phyloP scores from a whole-genome alignment of 371 early-diverging fungal species.

The Mucor irregularis region DNA sequence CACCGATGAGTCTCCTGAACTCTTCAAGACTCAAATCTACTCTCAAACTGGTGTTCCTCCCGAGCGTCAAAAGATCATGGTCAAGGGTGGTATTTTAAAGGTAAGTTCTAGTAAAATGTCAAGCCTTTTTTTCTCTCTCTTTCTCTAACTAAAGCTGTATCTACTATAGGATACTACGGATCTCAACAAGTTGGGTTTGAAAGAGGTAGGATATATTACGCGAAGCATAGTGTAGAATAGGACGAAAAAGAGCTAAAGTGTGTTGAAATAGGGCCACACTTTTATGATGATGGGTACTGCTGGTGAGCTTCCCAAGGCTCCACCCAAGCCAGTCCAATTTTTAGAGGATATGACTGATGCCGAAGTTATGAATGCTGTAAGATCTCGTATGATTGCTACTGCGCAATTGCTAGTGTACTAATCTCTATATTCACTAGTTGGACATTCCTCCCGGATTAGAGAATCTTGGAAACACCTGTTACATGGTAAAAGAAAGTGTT shows the following conservation, averaged over 20 bases:
- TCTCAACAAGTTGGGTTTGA: constrained; percentile 63
- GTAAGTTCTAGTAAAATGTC: constrained; percentile 40
- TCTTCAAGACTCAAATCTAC: constrained; percentile 91
- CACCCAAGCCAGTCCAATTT: constrained; percentile 72
- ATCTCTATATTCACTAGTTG: constrained; percentile 40
- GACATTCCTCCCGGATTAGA: constrained; percentile 88
- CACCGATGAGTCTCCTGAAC: constrained; percentile 71
- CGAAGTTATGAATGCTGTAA: constrained; percentile 82
- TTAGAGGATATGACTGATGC: constrained; percentile 92
- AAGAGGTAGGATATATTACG: constrained; percentile 53
- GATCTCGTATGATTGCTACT: neutral
- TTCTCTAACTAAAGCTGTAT: neutral
- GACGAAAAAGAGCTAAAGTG: neutral
- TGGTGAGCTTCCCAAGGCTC: constrained; percentile 82
- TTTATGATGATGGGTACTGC: constrained; percentile 96
- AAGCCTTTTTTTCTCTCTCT: neutral
- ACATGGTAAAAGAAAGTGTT: constrained; percentile 65
- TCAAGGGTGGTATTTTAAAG: constrained; percentile 94
- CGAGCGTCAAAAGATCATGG: constrained; percentile 91
- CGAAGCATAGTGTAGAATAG: neutral
- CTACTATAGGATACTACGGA: constrained; percentile 71
- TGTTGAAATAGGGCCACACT: constrained; percentile 50
- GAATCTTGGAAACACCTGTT: constrained; percentile 99
- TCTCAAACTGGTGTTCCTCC: constrained; percentile 93
- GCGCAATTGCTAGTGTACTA: neutral